phyloP scores from a whole-genome alignment of 345 rosid genomes.

The Murraya paniculata region DNA sequence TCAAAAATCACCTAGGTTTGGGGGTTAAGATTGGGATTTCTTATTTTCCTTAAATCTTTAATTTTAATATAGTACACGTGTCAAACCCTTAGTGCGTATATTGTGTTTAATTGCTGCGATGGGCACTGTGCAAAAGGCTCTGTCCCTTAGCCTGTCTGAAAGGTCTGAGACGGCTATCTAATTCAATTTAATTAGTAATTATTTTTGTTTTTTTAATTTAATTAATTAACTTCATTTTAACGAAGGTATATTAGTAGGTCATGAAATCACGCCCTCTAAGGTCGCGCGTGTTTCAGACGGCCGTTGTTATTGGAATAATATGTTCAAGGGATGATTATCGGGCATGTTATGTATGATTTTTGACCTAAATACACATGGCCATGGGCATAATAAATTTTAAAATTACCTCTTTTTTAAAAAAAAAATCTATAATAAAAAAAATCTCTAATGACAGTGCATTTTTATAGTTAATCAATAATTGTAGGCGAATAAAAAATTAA shows the following conservation, averaged over 20 bases:
- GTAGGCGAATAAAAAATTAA: too few relatives aligned
- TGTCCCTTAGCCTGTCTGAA: constrained; percentile 9
- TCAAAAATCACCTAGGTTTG: not conserved
- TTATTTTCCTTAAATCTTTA: not conserved
- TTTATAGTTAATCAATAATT: too few relatives aligned
- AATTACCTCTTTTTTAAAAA: too few relatives aligned
- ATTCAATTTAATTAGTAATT: not conserved
- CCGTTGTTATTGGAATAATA: not conserved
- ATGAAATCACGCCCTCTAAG: not conserved
- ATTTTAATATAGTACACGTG: not conserved
- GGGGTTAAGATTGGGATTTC: not conserved
- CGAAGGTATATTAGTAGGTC: not conserved
- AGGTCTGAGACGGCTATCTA: not conserved
- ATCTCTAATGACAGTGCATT: too few relatives aligned
- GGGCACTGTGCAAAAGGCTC: constrained; percentile 22
- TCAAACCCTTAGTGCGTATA: not conserved
- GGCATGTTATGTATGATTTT: not conserved
- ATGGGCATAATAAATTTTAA: not conserved
- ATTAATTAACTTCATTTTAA: not conserved
- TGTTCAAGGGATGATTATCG: not conserved
- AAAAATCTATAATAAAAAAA: too few relatives aligned
- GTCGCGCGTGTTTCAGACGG: not conserved
- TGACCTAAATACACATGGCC: not conserved
- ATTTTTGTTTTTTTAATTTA: not conserved
- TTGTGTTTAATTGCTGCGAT: constrained; percentile 14